Evolutionary conservation across 2,329 filamentous ascomycete species (phyloP), one percentile per base, ranked within the genome.

Genomic region (Blumeria graminis): DNA sequence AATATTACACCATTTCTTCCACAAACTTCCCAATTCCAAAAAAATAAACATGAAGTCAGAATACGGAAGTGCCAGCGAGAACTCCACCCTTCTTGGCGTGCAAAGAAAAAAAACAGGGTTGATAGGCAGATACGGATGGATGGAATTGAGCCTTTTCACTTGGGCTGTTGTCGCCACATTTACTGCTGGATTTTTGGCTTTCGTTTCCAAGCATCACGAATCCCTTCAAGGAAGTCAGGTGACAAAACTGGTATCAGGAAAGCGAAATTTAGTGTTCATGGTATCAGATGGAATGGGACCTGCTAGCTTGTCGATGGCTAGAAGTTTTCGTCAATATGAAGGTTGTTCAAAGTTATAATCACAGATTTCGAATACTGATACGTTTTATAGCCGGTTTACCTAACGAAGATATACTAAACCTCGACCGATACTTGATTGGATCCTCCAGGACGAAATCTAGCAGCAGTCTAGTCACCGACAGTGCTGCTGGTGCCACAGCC

Each of bases 261-360:
- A 96, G 74, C 78, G 86, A 56, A 98, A 96, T 69, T 74, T 98
- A 56, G 83, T 98, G 63, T 96, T 98, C 73, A 98, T 98, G 92
- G 90, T 98, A 39, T 94, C 87, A 0, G 92, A 98, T 68, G 92
- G 92, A 65, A 98, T 98, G 92, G 92, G 92, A 0, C 92, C 92
- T 7, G 86, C 92, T 8, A 90, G 86, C 63, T 74, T 98, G 56
- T 84, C 84, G 32, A 70, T 98, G 67, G 94, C 92, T 6, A 77
- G 92, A 57, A 85, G 81, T 66, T 98, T 84, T 71, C 80, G 85
- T 62, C 92, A 98, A 69, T 77, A 82, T 62, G 75, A 81, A 56
- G 76, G 76, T 9, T 57, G 56, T 53, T 41, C 10, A 10, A 22
- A 43, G 6, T 38, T 18, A 11, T 14, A 34, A 6, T 4, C 7